phyloP scores from a whole-genome alignment of 139 green algal species.

The Tetradesmus obliquus region DNA sequence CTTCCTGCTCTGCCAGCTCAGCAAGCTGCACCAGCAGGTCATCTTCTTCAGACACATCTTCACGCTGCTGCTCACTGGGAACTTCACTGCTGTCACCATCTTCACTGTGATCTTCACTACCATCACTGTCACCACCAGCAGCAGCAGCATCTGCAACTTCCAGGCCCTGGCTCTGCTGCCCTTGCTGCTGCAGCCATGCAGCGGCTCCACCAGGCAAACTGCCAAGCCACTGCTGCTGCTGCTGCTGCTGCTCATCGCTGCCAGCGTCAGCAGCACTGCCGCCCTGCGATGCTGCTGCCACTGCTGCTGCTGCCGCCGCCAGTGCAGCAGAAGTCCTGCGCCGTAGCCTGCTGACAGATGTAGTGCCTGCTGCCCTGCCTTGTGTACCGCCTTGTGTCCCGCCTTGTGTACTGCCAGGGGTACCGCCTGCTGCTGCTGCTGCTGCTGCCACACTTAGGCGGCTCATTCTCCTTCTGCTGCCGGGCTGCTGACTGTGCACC shows the following conservation, averaged over 20 bases:
- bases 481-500: conserved; percentile 19
- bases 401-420: not conserved
- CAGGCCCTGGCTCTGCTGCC: not conserved
- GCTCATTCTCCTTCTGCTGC: conserved; percentile 7
- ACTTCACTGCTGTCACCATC: not conserved
- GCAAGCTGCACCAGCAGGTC: conserved; percentile 39
- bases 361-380: not conserved
- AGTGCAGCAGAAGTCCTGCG: not conserved
- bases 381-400: not conserved
- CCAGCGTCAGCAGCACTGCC: not conserved
- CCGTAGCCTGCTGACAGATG: not conserved
- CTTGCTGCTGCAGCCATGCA: conserved; percentile 11
- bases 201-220: not conserved
- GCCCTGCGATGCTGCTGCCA: conserved; percentile 19
- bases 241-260: not conserved
- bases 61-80: not conserved
- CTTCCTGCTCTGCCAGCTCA: conserved; percentile 25
- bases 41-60: not conserved
- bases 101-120: conserved; percentile 34
- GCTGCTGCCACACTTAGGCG: conserved; percentile 15
- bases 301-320: conserved; percentile 4
- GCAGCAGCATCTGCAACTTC: not conserved
- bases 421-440: not conserved
- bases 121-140: not conserved
- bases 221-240: not conserved